Conservation (phyloP, 1,284 basidiomycete species). For the Porogramme epimiltina region DNA sequence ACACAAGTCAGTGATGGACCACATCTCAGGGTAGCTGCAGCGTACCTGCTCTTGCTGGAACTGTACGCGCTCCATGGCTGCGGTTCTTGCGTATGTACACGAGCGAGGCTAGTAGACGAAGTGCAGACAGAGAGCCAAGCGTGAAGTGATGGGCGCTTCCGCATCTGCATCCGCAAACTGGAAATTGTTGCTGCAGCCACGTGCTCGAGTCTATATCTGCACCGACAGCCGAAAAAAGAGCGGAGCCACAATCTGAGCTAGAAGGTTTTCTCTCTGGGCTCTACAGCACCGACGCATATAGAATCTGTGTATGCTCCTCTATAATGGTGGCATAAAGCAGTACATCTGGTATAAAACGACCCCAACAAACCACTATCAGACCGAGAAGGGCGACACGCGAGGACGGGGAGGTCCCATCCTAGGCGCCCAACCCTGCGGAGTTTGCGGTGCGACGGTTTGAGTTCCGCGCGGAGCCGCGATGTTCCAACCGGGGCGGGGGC, state of each 20-base stretch:
- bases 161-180: not conserved
- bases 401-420: no score
- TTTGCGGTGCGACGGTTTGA: slow-evolving; percentile 14
- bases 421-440: slow-evolving; percentile 2
- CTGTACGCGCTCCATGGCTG: slow-evolving; percentile 91
- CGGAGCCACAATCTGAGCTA: slow-evolving; percentile 4
- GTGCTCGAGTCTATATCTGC: slow-evolving; percentile 1
- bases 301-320: no score
- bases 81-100: not conserved
- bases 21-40: not conserved
- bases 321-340: no score
- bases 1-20: not conserved
- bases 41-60: slow-evolving; percentile 89
- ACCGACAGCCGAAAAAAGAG: not conserved
- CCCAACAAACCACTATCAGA: no score
- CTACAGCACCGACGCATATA: no score
- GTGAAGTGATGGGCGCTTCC: slow-evolving; percentile 4
- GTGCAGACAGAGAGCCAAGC: no score
- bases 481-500: not conserved
- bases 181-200: slow-evolving; percentile 17
- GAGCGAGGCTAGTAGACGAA: no score
- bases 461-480: slow-evolving; percentile 10
- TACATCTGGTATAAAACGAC: no score
- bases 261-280: no score
- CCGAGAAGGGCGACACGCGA: no score